These are phyloP conservation scores for Hericium alpestre DNA, from an alignment of 768 basidiomycete species.

Conservation along the genomic window DNA sequence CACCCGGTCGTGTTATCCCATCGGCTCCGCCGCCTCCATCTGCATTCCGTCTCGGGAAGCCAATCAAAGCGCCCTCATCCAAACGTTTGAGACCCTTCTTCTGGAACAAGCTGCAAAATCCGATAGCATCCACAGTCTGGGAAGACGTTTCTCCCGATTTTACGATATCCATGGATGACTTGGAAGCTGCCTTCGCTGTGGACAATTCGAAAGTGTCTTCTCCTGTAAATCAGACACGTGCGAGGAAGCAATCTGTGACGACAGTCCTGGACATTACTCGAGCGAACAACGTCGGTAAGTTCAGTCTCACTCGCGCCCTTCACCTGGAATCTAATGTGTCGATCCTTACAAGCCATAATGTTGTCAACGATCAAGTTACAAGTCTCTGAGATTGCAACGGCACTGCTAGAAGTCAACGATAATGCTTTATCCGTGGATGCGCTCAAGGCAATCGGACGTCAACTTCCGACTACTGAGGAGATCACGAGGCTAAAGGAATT, in stretches of 20 bases:
- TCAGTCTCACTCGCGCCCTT: background rate
- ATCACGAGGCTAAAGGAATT: slow-evolving; percentile 60
- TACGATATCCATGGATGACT: slow-evolving; percentile 52
- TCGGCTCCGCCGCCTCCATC: slow-evolving; percentile 20
- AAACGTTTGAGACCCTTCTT: slow-evolving; percentile 78
- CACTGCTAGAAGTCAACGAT: slow-evolving; percentile 67
- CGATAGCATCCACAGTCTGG: slow-evolving; percentile 56
- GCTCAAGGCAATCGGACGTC: slow-evolving; percentile 61
- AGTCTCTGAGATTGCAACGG: slow-evolving; percentile 54
- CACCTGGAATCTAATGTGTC: too few relatives aligned
- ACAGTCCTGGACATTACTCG: slow-evolving; percentile 72
- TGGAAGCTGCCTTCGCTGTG: slow-evolving; percentile 65
- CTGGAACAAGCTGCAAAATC: slow-evolving; percentile 69
- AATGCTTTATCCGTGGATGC: slow-evolving; percentile 58
- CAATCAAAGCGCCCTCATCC: slow-evolving; percentile 31
- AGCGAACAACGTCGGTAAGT: slow-evolving; percentile 74
- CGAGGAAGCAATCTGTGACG: slow-evolving; percentile 50
- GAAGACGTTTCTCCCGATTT: slow-evolving; percentile 35
- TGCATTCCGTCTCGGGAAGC: slow-evolving; percentile 22
- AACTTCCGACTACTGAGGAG: slow-evolving; percentile 78
- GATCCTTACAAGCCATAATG: slow-evolving; percentile 57
- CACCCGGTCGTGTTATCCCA: slow-evolving; percentile 27
- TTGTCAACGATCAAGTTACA: slow-evolving; percentile 62
- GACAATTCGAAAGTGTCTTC: slow-evolving; percentile 33
- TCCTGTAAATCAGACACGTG: slow-evolving; percentile 27